Base-by-base conservation (phyloP, 2,329 filamentous ascomycete species). In the Fusarium veterinarium region DNA sequence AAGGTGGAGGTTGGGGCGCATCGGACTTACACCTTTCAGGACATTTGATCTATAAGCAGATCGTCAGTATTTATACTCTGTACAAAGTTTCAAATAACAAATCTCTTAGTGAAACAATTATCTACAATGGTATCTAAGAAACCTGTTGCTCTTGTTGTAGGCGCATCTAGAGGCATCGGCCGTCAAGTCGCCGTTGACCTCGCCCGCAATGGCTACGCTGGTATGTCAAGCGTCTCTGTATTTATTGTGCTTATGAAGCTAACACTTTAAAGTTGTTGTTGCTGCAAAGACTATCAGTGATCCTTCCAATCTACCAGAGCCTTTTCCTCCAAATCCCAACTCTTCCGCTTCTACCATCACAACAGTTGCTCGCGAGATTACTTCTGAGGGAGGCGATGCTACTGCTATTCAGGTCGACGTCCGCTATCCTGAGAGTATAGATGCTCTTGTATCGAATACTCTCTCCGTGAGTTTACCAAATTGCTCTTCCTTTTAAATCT, bases 121-220 rank as follows among this genome's bases (percentile, higher is more conserved):
- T 20, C 25, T 14, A 69, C 13, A 51, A 77, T 77, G 75, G 31
- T 71, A 30, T 42, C 69, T 17, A 78, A 84, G 23, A 80, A 85
- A 62, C 85, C 85, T 69, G 92, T 95, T 11, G 92, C 92, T 25
- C 85, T 95, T 25, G 85, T 95, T 8, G 87, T 95, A 25, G 93
- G 93, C 42, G 93, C 92, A 5, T 95, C 93, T 0, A 85, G 94
- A 69, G 94, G 94, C 41, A 95, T 97, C 71, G 94, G 94, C 49
- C 86, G 93, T 44, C 93, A 96, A 80, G 86, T 96, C 42, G 93
- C 94, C 62, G 87, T 97, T 75, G 92, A 94, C 78, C 85, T 97
- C 6, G 92, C 93, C 12, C 89, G 84, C 75, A 87, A 91, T 72
- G 91, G 90, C 41, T 95, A 95, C 78, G 84, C 87, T 60, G 92